phyloP scores from a whole-genome alignment of 371 early-diverging fungal genomes.

The Nematocida displodere region DNA sequence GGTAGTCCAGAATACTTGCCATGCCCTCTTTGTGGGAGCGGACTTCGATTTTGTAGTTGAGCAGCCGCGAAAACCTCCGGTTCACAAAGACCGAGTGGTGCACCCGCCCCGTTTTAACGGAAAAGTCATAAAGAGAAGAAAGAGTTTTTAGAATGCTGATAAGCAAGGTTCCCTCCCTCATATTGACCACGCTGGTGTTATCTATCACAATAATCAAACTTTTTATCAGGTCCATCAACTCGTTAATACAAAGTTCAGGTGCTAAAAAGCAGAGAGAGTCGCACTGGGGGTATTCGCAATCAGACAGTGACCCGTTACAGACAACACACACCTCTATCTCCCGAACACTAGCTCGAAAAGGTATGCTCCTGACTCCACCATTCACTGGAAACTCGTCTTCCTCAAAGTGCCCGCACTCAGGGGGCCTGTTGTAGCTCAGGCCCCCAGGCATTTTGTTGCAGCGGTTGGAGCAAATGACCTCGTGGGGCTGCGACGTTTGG shows the following conservation, averaged over 20 bases:
- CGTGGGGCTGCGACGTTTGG: not conserved
- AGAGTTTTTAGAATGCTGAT: conserved; percentile 57
- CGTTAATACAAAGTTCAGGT: conserved; percentile 43
- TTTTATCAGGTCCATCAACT: conserved; percentile 54
- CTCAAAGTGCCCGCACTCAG: conserved; percentile 41
- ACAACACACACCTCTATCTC: conserved; percentile 22
- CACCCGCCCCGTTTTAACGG: conserved; percentile 48
- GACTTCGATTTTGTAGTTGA: conserved; percentile 62
- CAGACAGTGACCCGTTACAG: conserved; percentile 25
- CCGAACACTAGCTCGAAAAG: not conserved
- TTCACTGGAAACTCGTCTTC: conserved; percentile 34
- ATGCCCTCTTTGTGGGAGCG: conserved; percentile 52
- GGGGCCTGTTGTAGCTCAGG: conserved; percentile 29
- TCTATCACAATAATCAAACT: conserved; percentile 47
- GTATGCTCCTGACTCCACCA: not conserved
- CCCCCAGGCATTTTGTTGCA: conserved; percentile 38
- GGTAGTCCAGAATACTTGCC: conserved; percentile 57
- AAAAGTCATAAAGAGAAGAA: conserved; percentile 51
- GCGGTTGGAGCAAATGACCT: conserved; percentile 21
- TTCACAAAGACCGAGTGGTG: conserved; percentile 60
- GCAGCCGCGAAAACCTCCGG: conserved; percentile 44
- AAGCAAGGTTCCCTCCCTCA: conserved; percentile 53
- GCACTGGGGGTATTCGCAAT: conserved; percentile 49
- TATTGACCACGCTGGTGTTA: conserved; percentile 20
- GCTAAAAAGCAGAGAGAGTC: conserved; percentile 24